Evolutionary conservation across 176 grass and related monocot genomes (phyloP).

Genomic region (Hordeum marinum): DNA sequence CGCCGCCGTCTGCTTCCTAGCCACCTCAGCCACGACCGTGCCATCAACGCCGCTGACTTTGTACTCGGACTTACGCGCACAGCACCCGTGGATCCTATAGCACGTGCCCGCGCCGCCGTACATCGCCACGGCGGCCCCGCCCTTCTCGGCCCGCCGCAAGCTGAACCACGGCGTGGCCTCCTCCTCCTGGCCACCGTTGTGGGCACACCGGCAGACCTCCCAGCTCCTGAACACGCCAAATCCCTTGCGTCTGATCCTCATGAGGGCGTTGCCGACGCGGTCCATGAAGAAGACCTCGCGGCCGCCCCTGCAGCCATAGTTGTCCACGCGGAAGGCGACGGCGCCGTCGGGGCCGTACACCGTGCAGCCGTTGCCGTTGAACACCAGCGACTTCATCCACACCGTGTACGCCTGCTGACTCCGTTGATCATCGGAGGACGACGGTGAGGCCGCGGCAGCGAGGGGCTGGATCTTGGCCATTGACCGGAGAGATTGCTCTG

Average conservation of each 20-base stretch:
- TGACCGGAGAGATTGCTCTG: not conserved
- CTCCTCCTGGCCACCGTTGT: not conserved
- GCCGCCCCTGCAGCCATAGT: conserved; percentile 54
- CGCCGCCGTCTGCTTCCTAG: conserved; percentile 44
- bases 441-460: not conserved
- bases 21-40: conserved; percentile 9
- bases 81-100: conserved; percentile 29
- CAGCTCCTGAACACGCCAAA: conserved; percentile 29
- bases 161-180: conserved; percentile 45
- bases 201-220: not conserved
- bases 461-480: conserved; percentile 46
- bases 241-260: conserved; percentile 50
- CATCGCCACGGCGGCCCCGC: not conserved
- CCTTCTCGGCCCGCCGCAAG: conserved; percentile 2
- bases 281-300: conserved; percentile 69
- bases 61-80: conserved; percentile 27
- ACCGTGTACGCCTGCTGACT: conserved; percentile 43
- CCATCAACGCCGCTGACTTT: conserved; percentile 19
- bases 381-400: conserved; percentile 90
- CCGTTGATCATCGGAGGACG: not conserved
- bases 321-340: conserved; percentile 71
- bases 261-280: conserved; percentile 30
- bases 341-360: conserved; percentile 56
- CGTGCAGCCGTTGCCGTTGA: conserved; percentile 67
- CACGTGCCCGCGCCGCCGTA: conserved; percentile 14